These are phyloP conservation scores for Pleurotus tuoliensis DNA, from an alignment of 768 basidiomycete genomes.

Conservation along the genomic window DNA sequence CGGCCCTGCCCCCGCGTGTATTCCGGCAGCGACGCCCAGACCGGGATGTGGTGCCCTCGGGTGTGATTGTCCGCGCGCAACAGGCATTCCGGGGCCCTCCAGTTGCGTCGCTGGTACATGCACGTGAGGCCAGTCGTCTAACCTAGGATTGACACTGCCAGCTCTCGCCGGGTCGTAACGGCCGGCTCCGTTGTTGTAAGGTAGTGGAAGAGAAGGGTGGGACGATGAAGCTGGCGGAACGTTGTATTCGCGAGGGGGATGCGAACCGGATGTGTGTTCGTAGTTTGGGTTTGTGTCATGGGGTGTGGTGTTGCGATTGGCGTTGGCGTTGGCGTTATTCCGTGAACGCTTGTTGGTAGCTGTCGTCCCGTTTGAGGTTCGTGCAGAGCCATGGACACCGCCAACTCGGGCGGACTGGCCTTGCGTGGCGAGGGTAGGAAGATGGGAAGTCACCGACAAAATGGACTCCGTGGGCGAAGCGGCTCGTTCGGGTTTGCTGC, in stretches of 20 bases:
- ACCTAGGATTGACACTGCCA: not conserved
- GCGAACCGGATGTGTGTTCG: constrained; percentile 17
- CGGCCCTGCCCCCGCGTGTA: not conserved
- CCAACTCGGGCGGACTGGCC: constrained; percentile 19
- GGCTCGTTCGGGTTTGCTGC: constrained; percentile 54
- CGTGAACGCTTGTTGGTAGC: constrained; percentile 42
- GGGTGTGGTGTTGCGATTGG: constrained; percentile 32
- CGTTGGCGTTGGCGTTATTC: constrained; percentile 23
- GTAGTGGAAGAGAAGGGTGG: constrained; percentile 53
- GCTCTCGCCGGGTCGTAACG: constrained; percentile 26
- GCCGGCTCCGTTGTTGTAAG: constrained; percentile 21
- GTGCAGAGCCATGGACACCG: constrained; percentile 24
- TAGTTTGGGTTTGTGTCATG: constrained; percentile 30
- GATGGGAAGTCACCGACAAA: constrained; percentile 66
- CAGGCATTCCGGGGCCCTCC: constrained; percentile 79
- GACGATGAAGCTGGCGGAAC: constrained; percentile 46
- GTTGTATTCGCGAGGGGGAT: constrained; percentile 33
- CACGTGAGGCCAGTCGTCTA: constrained; percentile 46
- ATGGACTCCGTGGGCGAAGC: constrained; percentile 73
- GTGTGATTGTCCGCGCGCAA: constrained; percentile 37
- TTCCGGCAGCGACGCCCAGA: constrained; percentile 7
- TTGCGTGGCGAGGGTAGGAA: constrained; percentile 33
- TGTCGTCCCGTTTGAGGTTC: constrained; percentile 21
- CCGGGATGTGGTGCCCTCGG: constrained; percentile 1
- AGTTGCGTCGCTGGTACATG: constrained; percentile 47